Evolutionary conservation across 2,329 filamentous ascomycete genomes (phyloP).

Genomic region (Sporothrix phasma): DNA sequence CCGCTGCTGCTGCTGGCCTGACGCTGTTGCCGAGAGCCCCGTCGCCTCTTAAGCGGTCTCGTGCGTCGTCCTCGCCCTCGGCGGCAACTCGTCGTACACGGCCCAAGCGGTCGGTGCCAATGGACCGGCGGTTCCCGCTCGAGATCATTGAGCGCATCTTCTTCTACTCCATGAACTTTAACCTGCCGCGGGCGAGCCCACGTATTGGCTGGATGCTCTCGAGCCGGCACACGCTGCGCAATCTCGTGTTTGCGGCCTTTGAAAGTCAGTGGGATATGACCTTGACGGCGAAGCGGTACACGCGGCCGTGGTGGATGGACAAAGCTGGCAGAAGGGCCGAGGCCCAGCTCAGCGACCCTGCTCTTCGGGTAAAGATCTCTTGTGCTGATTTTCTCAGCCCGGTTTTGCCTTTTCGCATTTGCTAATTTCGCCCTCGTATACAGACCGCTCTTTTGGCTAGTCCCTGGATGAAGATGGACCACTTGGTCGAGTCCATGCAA

Average conservation of each 20-base stretch:
- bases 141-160: slow-evolving; percentile 47
- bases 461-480: slow-evolving; percentile 15
- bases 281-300: not conserved
- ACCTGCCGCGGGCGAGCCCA: slow-evolving; percentile 36
- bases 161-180: slow-evolving; percentile 38
- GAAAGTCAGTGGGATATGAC: slow-evolving; percentile 30
- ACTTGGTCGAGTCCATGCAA: slow-evolving; percentile 19
- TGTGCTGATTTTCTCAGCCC: not conserved
- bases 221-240: slow-evolving; percentile 24
- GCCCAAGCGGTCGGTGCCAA: slow-evolving; percentile 3
- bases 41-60: slow-evolving; percentile 1
- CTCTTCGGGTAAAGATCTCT: not conserved
- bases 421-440: not conserved
- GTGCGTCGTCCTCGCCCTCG: not conserved
- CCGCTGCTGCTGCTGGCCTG: not conserved
- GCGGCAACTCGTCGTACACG: not conserved
- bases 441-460: slow-evolving; percentile 11
- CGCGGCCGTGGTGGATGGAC: not conserved
- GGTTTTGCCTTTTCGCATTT: no score
- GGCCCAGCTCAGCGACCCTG: not conserved
- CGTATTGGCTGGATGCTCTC: slow-evolving; percentile 40
- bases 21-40: not conserved
- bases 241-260: slow-evolving; percentile 31
- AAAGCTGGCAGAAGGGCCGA: not conserved
- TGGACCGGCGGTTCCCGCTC: slow-evolving; percentile 32